phyloP scores from a whole-genome alignment of 2,329 filamentous ascomycete genomes.

The Talaromyces sp. region DNA sequence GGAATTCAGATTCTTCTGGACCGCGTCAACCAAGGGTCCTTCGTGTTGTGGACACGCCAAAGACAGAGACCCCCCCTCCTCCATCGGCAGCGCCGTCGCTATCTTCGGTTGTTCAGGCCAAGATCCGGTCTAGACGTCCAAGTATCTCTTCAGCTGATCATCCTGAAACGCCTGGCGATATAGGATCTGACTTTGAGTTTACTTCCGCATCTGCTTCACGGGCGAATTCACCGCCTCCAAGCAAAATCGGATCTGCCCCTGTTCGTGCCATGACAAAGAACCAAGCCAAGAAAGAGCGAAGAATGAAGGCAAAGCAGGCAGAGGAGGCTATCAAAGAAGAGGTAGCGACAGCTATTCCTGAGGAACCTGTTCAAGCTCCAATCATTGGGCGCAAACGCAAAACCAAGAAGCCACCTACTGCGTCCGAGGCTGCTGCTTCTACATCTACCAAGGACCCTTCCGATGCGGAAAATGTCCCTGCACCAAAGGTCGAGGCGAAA shows the following conservation, averaged over 20 bases:
- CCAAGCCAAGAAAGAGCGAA: slow-evolving; percentile 58
- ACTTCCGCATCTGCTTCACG: slow-evolving; percentile 59
- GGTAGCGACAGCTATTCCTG: slow-evolving; percentile 27
- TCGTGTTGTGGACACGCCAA: slow-evolving; percentile 56
- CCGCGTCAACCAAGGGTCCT: slow-evolving; percentile 50
- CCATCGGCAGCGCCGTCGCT: slow-evolving; percentile 32
- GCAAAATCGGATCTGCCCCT: slow-evolving; percentile 58
- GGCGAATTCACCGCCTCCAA: slow-evolving; percentile 55
- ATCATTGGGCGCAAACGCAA: slow-evolving; percentile 64
- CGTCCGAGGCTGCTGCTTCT: slow-evolving; percentile 21
- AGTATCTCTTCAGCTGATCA: slow-evolving; percentile 55
- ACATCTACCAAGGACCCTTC: not conserved
- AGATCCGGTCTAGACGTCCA: slow-evolving; percentile 33
- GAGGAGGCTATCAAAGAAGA: slow-evolving; percentile 46
- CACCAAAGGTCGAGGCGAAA: slow-evolving; percentile 27
- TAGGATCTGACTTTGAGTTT: slow-evolving; percentile 57
- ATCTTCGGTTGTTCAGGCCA: slow-evolving; percentile 30
- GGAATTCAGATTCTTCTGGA: slow-evolving; percentile 37
- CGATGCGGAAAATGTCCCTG: slow-evolving; percentile 15
- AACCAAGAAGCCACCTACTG: slow-evolving; percentile 44
- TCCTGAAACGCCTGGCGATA: slow-evolving; percentile 60
- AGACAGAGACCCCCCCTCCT: slow-evolving; percentile 43
- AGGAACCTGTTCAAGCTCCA: slow-evolving; percentile 56
- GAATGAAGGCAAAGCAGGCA: slow-evolving; percentile 48
- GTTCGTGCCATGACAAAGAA: slow-evolving; percentile 60